Base-by-base conservation (phyloP, 1,284 basidiomycete species). In the Athelia psychrophila region DNA sequence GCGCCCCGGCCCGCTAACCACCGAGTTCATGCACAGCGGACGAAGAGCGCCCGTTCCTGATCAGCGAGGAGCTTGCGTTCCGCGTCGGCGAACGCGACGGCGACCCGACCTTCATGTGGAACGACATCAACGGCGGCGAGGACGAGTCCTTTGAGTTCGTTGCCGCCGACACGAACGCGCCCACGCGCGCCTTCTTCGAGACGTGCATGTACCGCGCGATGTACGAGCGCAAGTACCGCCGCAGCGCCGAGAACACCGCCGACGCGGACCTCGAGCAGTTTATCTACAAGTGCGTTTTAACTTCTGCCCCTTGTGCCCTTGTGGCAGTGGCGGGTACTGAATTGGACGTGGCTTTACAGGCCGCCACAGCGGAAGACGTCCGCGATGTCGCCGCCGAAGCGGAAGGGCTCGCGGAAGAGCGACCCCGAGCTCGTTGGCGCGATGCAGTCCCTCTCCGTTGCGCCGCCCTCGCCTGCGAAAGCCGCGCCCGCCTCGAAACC, bases 201-300 rank as follows among this genome's bases (percentile, higher is more conserved):
- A 87, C 91, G 45, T 95, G 94, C 67, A 90, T 95, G 77, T 88
- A 97, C 59, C 87, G 93, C 40, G 96, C 95, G 53, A 93, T 96
- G 79, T 98, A 88, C 68, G 95, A 98, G 68, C 81, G 92, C 72
- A 95, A 95, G 74, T 88, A 87, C 74, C 84, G 78, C 61, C 75
- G 62, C 49, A 84, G 80, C 55, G 90, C 91, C 18, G 89, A 94
- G 56, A 78, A 75, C 51, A 80, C 86, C 8, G 69, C 70, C 18
- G 89, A 93, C 58, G 67, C 75, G 3, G 86, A 91, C 49, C 72
- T 95, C 24, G 80, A 88, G 47, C 82, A 89, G 57, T 88, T 95
- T 59, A 81, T 91, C 27, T 91, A 84, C 81, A 78, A 78, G 90
- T 91, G 57, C 66, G 87, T 78, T 12, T 20, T 23, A 18, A 23